phyloP scores from a whole-genome alignment of 75 land plant genomes.

The Sequoia sempervirens region DNA sequence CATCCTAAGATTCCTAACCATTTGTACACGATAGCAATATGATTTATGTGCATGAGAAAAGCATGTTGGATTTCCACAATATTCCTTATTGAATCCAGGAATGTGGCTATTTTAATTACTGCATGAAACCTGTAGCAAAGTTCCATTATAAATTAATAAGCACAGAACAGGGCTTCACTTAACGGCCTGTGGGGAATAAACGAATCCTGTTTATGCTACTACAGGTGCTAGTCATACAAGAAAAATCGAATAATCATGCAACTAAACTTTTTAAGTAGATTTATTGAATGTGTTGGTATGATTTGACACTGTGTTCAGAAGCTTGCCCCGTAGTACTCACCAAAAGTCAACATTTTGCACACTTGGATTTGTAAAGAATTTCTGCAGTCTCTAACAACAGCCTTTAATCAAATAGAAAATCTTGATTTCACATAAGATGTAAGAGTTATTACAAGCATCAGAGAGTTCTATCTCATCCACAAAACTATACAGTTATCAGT shows the following conservation, averaged over 20 bases:
- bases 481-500: neutral
- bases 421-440: neutral
- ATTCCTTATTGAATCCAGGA: neutral
- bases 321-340: neutral
- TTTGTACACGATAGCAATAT: neutral
- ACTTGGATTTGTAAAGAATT: neutral
- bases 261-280: neutral
- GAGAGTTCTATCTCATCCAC: neutral
- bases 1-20: neutral
- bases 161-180: neutral
- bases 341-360: neutral
- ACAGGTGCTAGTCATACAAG: neutral
- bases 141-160: neutral
- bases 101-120: neutral
- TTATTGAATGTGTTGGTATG: neutral
- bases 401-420: neutral
- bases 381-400: neutral
- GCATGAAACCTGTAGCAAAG: neutral
- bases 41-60: neutral
- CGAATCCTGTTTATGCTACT: neutral
- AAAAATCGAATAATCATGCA: neutral
- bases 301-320: neutral
- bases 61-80: neutral
- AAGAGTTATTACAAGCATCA: neutral
- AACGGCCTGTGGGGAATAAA: neutral